Percentiles rank a stretch among this genome's conserved stretches.
Conservation (phyloP, 805 yeast species). For the Groenewaldozyma tartarivorans region DNA sequence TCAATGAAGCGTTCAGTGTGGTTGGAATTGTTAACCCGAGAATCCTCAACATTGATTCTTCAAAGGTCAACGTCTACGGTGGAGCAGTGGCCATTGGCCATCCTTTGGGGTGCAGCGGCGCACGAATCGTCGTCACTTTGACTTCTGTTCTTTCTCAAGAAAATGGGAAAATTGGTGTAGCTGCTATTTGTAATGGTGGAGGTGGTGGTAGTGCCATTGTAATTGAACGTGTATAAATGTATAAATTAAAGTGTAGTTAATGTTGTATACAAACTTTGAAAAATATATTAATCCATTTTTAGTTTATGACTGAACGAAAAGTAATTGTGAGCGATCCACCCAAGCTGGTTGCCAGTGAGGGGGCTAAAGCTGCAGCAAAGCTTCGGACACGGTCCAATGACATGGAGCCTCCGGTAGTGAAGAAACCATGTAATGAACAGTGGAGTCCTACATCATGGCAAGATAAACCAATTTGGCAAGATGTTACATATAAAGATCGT, state of each 20-base stretch:
- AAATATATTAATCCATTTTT: too few species aligned
- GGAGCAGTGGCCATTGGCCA: constrained; percentile 96
- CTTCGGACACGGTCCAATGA: constrained; percentile 29
- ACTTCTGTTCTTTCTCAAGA: constrained; percentile 75
- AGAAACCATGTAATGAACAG: neutral
- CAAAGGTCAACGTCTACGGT: constrained; percentile 81
- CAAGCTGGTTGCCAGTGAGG: constrained; percentile 27
- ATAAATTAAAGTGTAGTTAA: too few species aligned
- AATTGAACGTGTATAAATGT: constrained; percentile 54
- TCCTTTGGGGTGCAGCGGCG: constrained; percentile 93
- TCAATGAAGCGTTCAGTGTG: constrained; percentile 96
- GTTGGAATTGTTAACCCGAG: constrained; percentile 88
- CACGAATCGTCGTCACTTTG: constrained; percentile 84
- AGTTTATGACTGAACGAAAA: constrained; percentile 17
- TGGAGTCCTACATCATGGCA: constrained; percentile 38
- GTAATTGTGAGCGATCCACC: constrained; percentile 26
- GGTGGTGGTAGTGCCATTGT: constrained; percentile 97
- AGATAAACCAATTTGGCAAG: constrained; percentile 33
- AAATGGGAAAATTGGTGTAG: constrained; percentile 80
- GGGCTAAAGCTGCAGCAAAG: constrained; percentile 30
- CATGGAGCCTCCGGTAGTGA: constrained; percentile 5
- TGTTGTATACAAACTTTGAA: neutral
- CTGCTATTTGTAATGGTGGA: constrained; percentile 98
- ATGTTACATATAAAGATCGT: constrained; percentile 33
- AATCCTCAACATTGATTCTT: constrained; percentile 50